Evolutionary conservation across 176 grass and related monocot genomes (phyloP), one percentile per base, ranked within the genome.

Genomic region (Hyparrhenia diplandra): DNA sequence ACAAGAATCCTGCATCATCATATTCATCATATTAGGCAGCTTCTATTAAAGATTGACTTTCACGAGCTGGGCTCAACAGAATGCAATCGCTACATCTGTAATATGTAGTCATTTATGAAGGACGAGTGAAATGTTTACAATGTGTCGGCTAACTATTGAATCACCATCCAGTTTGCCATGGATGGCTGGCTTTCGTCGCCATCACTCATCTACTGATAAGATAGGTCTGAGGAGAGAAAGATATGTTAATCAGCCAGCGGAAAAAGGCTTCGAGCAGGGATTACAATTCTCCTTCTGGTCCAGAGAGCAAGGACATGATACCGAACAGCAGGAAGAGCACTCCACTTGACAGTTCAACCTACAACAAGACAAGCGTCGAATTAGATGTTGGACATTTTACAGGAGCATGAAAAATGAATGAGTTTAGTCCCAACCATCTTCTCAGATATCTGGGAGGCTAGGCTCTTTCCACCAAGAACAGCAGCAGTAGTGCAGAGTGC

Each of bases 391-490:
- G 10, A 3, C 8, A 18, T 64, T 80, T 76, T 11, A 39, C 42
- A 70, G 69, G 25, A 20, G 52, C 17, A 41, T 10, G 1, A 52
- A n/a, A n/a, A 59, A 60, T 49, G 18, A 69, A 32, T 47, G 71
- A 0, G 37, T 83, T 37, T 13, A 17, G 30, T 17, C 73, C 77
- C 37, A 76, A 99, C 97, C 97, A 94, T 99, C 70, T 90, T 96
- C 78, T 99, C 97, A 35, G 97, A 99, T 96, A 99, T 99, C 86
- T 96, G 93, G 0, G 97, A 90, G 47, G 97, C 97, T 68, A 99
- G 82, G 83, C 91, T 94, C 81, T 99, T 99, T 61, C 97, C 97
- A 24, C 97, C 97, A 36, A 96, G 67, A 67, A 99, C 97, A 68
- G 97, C 97, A 71, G 93, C 93, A 10, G 97, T 90, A 54, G 97